Base-by-base conservation (phyloP, 768 basidiomycete species). In the Pholiota microspora region DNA sequence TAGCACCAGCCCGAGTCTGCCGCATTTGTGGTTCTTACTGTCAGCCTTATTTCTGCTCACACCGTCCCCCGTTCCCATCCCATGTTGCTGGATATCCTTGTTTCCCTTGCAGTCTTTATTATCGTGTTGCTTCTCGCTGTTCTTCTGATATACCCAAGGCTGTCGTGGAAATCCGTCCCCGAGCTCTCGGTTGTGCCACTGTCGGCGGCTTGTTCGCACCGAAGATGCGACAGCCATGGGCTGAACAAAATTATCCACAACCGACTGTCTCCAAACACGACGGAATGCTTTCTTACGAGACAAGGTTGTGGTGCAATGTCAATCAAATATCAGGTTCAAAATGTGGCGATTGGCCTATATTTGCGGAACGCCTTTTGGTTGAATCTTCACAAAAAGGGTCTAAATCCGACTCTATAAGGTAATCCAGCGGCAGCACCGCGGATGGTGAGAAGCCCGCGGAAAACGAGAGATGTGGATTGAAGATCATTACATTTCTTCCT, bases 401-500 rank as follows among this genome's bases (percentile, higher is more conserved):
- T 61, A 56, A 58, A 61, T 48, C 55, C 53, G 57, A 56, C 58
- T 58, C 54, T 53, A 53, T 55, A 62, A 54, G 59, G 57, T 59
- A 58, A 57, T 56, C 57, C 28, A 50, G 23, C 51, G 51, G 32
- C 48, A 47, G 49, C 45, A 51, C 66, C 67, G 67, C 65, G 69
- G 69, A 53, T 51, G 57, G 52, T 45, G 24, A 35, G 35, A 49
- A 57, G 44, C 61, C 69, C 69, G 68, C 68, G 69, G 69, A 67
- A 40, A 64, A 58, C 31, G 61, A 45, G 49, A 60, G 56, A 54
- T 58, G 55, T 56, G 50, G 58, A 57, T 63, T 62, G 62, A 66
- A 65, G 63, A 71, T 73, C 71, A 70, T 70, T 64, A 66, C 59
- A 59, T 59, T 73, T 70, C 64, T 69, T 64, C 67, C 68, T 68